Evolutionary conservation across 805 yeast genomes (phyloP).

Genomic region (Sugiyamaella qingdaonensis): DNA sequence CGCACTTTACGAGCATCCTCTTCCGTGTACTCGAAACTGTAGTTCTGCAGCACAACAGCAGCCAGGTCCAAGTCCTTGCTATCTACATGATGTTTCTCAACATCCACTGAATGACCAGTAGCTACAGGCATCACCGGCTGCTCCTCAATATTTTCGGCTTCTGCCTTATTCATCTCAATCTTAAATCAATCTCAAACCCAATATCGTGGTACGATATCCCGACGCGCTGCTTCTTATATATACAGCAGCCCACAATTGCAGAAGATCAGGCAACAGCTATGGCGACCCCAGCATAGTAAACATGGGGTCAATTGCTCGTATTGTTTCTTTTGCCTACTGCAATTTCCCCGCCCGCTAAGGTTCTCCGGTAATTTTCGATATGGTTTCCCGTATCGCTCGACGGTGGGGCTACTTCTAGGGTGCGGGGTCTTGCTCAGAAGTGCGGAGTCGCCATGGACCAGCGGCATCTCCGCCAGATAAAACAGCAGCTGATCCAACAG

Average conservation of each 20-base stretch:
- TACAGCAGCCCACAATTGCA: neutral
- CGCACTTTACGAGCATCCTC: constrained; percentile 35
- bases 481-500: too few species aligned
- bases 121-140: neutral
- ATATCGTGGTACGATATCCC: neutral
- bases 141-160: neutral
- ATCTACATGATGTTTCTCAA: constrained; percentile 9
- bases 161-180: neutral
- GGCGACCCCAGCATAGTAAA: neutral
- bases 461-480: too few species aligned
- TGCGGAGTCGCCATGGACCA: neutral
- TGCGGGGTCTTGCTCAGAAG: neutral
- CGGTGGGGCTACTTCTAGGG: neutral
- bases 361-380: neutral
- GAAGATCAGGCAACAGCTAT: neutral
- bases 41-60: constrained; percentile 7
- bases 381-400: too few species aligned
- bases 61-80: constrained; percentile 10
- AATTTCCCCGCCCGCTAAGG: neutral
- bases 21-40: constrained; percentile 13
- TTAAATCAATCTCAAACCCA: neutral
- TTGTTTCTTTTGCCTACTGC: neutral
- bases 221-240: neutral
- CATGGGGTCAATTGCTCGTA: neutral
- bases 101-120: neutral